Base-by-base conservation (phyloP, 495 filamentous ascomycete species). In the Penicillium waksmanii region DNA sequence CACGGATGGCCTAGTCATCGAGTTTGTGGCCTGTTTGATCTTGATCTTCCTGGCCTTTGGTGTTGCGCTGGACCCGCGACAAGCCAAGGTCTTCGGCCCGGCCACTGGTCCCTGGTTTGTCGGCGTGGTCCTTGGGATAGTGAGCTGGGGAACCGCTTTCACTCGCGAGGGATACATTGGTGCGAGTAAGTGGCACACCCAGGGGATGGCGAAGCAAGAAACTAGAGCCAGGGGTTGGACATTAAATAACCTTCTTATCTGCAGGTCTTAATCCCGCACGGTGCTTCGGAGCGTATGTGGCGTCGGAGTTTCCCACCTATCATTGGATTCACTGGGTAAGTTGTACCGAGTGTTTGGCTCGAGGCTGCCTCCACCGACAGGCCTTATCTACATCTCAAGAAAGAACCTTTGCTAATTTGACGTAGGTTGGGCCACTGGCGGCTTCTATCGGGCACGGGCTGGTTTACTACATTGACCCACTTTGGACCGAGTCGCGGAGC, bases 11-110 rank as follows among this genome's bases (percentile, higher is more conserved):
- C 73, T 81, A 33, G 50, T 79, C 13, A 72, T 79, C 48, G 82
- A 84, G 66, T 75, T 73, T 35, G 66, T 81, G 12, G 65, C 68
- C 3, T 77, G 72, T n/a, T 67, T 78, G 46, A 66, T 68, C 23
- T 55, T 82, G 15, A 64, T 83, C 18, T 77, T 72, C 52, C 56
- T 78, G 36, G 61, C 72, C 3, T 78, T 78, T 65, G 82, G 84
- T 3, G 76, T 83, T n/a, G 84, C 80, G 11, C 73, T 88, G 1
- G 83, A 87, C 62, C 84, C 84, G 8, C 70, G 84, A 12, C 83
- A 85, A 60, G 69, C 68, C 5, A 55, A 76, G 10, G 66, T 84
- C 5, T 84, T 81, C 61, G 84, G 84, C 0, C 80, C 76, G 13
- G 74, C 79, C 1, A 63, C 79, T 17, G 75, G 77, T 4, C 84